Evolutionary conservation across 768 basidiomycete species (phyloP), one percentile per base, ranked within the genome.

Genomic region (Lactifluus subvellereus): DNA sequence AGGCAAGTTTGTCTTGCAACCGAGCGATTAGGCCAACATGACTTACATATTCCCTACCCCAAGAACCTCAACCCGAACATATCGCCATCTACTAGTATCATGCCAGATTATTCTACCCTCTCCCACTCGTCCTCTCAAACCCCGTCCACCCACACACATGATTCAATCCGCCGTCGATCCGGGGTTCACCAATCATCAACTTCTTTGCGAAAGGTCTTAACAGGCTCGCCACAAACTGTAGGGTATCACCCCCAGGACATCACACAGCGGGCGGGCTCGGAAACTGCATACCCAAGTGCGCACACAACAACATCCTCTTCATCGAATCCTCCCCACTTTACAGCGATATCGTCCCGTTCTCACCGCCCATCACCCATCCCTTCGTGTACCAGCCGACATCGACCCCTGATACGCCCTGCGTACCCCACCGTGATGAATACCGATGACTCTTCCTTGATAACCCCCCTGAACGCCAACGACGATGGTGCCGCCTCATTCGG

Each of bases 121-220:
- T 27, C 18, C 13, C 58, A 4, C 54, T 22, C 63, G 1, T 60
- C 62, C 6, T 37, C 58, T 45, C 62, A 54, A 33, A 20, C 13
- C 32, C 40, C 45, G 5, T 55, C 57, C 33, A 43, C 53, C 18
- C 40, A 45, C 11, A 38, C 40, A 2, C 40, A 64, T 27, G 16
- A n/a, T 0, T 55, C 62, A 32, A 60, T 50, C 5, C 62, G 62
- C 6, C 62, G 10, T 60, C 62, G 62, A 10, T 51, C 62, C 7
- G 42, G 62, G 5, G 20, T 48, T 22, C 33, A 43, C 33, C 45
- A 43, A n/a, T 42, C 37, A 4, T 42, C 57, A 0, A 18, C 13
- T n/a, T 14, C 57, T 49, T 47, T 58, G 13, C 52, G 16, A 35
- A 43, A 38, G 35, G n/a, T 22, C n/a, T 27, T 51, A n/a, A 42